These are phyloP conservation scores for Xerocomus nothofagi DNA, from an alignment of 1,284 basidiomycete species.

Conservation along the genomic window DNA sequence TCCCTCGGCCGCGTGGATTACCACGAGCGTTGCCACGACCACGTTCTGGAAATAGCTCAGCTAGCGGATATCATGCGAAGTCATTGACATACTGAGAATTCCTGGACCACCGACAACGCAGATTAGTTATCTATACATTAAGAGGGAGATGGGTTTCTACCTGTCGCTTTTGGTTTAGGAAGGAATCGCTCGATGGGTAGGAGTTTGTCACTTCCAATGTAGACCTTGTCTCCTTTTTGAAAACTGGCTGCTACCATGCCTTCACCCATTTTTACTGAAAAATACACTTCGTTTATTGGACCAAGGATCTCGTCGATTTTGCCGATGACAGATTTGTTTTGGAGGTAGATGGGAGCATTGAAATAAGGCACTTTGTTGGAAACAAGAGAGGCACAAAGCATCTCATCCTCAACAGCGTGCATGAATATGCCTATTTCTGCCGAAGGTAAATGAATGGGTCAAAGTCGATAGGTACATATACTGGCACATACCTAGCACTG, in stretches of 20 bases:
- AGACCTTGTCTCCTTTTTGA: conserved; percentile 98
- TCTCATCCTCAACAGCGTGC: conserved; percentile 97
- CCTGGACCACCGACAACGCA: conserved; percentile 32
- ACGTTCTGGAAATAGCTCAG: conserved; percentile 47
- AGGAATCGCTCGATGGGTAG: conserved; percentile 96
- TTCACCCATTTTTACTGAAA: conserved; percentile 96
- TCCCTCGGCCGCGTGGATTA: conserved; percentile 42
- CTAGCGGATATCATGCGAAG: background rate
- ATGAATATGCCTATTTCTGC: conserved; percentile 87
- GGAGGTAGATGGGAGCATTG: conserved; percentile 98
- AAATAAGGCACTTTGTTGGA: conserved; percentile 96
- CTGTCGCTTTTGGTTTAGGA: conserved; percentile 89
- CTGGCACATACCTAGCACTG: conserved; percentile 64
- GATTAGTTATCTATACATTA: conserved; percentile 4
- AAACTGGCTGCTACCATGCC: conserved; percentile 97
- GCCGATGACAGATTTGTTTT: conserved; percentile 96
- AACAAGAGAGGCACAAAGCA: conserved; percentile 90
- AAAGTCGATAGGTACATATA: background rate
- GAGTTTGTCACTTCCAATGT: conserved; percentile 94
- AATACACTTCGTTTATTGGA: conserved; percentile 98
- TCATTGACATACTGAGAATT: conserved; percentile 46
- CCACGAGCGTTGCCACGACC: conserved; percentile 47
- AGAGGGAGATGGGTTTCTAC: conserved; percentile 39
- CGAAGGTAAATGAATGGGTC: conserved; percentile 1
- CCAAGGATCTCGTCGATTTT: conserved; percentile 97